Conservation (phyloP, 2,329 filamentous ascomycete genomes). For the Bipolaris oryzae region DNA sequence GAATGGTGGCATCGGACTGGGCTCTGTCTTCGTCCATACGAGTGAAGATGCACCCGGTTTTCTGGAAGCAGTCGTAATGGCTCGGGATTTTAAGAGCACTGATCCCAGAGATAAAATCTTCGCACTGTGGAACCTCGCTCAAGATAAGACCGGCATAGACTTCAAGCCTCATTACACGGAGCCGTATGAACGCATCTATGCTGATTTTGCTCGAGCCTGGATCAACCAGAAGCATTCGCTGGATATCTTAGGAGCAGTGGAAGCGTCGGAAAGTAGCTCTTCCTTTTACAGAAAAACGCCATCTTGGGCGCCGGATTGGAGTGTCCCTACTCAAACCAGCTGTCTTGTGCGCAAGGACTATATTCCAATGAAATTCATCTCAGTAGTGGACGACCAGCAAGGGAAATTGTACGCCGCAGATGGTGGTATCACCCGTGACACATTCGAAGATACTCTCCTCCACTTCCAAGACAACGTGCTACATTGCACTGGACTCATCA, state of each 20-base stretch:
- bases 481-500: background rate
- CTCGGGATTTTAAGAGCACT: background rate
- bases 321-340: background rate
- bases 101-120: conserved; percentile 2
- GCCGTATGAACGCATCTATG: background rate
- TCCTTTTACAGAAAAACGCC: background rate
- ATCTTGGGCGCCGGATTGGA: background rate
- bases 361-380: background rate
- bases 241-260: background rate
- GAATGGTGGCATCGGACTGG: background rate
- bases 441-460: background rate
- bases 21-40: background rate
- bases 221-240: background rate
- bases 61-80: background rate
- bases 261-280: background rate
- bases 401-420: background rate
- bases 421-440: background rate
- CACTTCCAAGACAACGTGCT: background rate
- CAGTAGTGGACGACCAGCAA: background rate
- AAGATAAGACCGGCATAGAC: background rate
- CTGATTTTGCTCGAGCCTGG: background rate
- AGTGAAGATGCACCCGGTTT: background rate
- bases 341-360: background rate
- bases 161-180: background rate
- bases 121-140: background rate